Evolutionary conservation across 768 basidiomycete genomes (phyloP), one percentile per base, ranked within the genome.

Genomic region (Chalciporus pseudorubinellus): DNA sequence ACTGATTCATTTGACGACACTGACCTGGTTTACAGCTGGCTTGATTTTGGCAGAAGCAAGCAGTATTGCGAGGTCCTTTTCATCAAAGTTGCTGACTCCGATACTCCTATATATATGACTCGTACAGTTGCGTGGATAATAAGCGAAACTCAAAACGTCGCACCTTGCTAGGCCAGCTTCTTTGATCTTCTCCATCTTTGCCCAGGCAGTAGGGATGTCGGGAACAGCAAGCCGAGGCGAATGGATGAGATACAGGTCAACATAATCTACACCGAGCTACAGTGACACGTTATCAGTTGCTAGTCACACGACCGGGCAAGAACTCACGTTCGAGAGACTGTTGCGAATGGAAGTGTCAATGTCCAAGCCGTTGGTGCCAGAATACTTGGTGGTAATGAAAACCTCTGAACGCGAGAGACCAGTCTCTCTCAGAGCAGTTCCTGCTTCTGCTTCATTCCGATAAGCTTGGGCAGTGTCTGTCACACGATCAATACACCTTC

Each of bases 221-320:
- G 82, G 81, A 19, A 66, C 57, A 9, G 79, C 82, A 18, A 81
- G 66, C 4, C 71, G 59, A 7, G 85, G 84, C 48, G 65, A 59
- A 63, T 89, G 86, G 42, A 89, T 82, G 38, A 89, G 77, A 65
- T 89, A 89, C 34, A 89, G 64, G 64, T 91, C 85, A 12, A 89
- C 77, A 56, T 84, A 84, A 1, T 73, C 60, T 5, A 89, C 71
- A 0, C 82, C 84, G 19, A 88, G 74, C 86, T 87, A 56, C 12
- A 39, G 39, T 2, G 50, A 19, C 44, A 26, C 1, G 10, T 51
- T 12, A 44, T 36, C 18, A 46, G 12, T 24, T 43, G 16, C n/a
- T 39, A 14, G 11, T 18, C 19, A 14, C 16, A 14, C 19, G 13
- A 24, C 28, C 8, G 20, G 26, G 1, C n/a, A 21, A 13, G 31